Conservation (phyloP, 1,139 yeast species). For the Lipomyces yarrowii region DNA sequence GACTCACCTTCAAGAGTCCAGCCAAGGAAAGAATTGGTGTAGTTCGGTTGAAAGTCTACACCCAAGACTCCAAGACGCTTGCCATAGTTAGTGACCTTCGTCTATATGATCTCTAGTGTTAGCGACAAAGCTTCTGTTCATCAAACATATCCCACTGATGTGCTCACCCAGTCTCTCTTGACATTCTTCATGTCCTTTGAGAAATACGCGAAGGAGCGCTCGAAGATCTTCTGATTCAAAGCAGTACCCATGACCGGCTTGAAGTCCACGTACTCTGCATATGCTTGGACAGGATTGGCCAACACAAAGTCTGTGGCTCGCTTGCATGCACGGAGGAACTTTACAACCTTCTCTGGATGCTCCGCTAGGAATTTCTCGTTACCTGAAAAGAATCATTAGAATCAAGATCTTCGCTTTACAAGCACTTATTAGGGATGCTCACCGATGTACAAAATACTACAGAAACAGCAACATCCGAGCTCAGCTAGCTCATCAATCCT, state of each 20-base stretch:
- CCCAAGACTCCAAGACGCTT: conserved; percentile 58
- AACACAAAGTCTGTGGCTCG: conserved; percentile 55
- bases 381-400: conserved; percentile 6
- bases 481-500: conserved; percentile 61
- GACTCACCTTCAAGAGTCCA: conserved; percentile 56
- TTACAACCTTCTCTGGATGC: conserved; percentile 53
- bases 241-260: conserved; percentile 52
- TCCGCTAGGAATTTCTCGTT: conserved; percentile 55
- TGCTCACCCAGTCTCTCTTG: conserved; percentile 53
- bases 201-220: conserved; percentile 59
- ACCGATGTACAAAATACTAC: conserved; percentile 57
- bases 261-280: conserved; percentile 52
- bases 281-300: conserved; percentile 50
- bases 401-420: background rate
- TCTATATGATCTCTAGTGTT: conserved; percentile 21
- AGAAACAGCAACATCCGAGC: conserved; percentile 63
- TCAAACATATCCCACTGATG: background rate
- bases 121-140: background rate
- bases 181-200: conserved; percentile 57
- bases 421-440: background rate
- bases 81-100: conserved; percentile 58
- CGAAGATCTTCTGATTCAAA: conserved; percentile 52
- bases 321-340: conserved; percentile 54
- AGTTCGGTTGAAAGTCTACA: conserved; percentile 53
- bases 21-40: conserved; percentile 53